phyloP scores from a whole-genome alignment of 176 grass and related monocot species.

The Pontederia crassipes region DNA sequence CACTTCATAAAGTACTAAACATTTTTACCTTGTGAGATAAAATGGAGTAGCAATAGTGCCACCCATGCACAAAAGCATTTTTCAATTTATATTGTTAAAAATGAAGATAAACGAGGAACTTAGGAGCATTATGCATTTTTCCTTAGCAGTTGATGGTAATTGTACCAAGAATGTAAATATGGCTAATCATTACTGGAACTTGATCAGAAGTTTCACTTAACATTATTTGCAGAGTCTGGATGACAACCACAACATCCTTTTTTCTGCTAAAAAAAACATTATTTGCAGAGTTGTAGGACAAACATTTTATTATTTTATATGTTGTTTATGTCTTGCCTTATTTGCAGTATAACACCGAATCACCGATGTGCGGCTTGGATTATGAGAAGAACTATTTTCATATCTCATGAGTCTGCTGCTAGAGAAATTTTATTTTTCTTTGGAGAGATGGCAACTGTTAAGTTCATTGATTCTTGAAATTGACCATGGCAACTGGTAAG shows the following conservation, averaged over 20 bases:
- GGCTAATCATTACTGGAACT: too few relatives aligned
- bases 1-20: slow-evolving; percentile 16
- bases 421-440: slow-evolving; percentile 92
- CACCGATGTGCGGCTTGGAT: slow-evolving; percentile 47
- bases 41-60: background rate
- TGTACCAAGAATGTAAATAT: too few relatives aligned
- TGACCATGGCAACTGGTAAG: slow-evolving; percentile 31
- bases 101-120: too few relatives aligned
- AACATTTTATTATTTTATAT: too few relatives aligned
- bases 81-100: background rate
- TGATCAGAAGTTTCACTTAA: too few relatives aligned
- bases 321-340: too few relatives aligned
- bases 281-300: too few relatives aligned
- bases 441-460: slow-evolving; percentile 39
- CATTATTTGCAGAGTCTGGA: too few relatives aligned
- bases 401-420: slow-evolving; percentile 57
- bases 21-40: background rate
- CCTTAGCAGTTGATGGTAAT: too few relatives aligned
- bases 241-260: too few relatives aligned
- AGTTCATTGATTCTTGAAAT: background rate
- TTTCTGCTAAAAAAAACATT: too few relatives aligned
- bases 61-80: background rate
- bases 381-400: slow-evolving; percentile 78
- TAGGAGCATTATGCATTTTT: too few relatives aligned
- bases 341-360: background rate